These are phyloP conservation scores for Cladosporium cucumerinum DNA, from an alignment of 2,329 filamentous ascomycete species.

Conservation along the genomic window DNA sequence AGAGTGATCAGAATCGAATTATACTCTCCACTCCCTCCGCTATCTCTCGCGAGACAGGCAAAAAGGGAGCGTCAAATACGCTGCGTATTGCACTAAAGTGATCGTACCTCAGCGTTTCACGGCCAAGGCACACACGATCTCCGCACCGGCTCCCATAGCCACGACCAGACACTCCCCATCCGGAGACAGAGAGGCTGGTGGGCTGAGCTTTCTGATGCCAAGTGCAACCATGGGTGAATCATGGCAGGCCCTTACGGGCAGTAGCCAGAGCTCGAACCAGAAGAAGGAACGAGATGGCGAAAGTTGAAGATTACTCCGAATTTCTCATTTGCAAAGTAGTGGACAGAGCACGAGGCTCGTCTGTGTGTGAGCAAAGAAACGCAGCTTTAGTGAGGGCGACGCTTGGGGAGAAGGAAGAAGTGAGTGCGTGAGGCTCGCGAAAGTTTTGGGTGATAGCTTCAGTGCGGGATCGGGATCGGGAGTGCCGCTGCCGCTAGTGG, in stretches of 20 bases:
- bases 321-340: slow-evolving; percentile 80
- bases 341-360: slow-evolving; percentile 33
- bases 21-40: slow-evolving; percentile 50
- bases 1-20: slow-evolving; percentile 94
- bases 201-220: slow-evolving; percentile 85
- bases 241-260: slow-evolving; percentile 86
- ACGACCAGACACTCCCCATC: slow-evolving; percentile 31
- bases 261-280: slow-evolving; percentile 44
- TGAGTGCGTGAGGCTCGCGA: slow-evolving; percentile 40
- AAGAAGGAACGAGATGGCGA: slow-evolving; percentile 19
- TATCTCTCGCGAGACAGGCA: slow-evolving; percentile 20
- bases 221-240: slow-evolving; percentile 71
- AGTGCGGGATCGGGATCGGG: slow-evolving; percentile 5
- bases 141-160: slow-evolving; percentile 90
- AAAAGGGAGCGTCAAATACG: slow-evolving; percentile 53
- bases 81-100: slow-evolving; percentile 97
- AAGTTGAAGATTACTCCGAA: slow-evolving; percentile 91
- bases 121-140: slow-evolving; percentile 68
- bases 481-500: neutral
- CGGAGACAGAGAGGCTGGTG: neutral
- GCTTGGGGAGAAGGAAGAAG: slow-evolving; percentile 55
- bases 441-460: slow-evolving; percentile 4
- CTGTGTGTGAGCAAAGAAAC: slow-evolving; percentile 90
- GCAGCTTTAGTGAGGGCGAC: slow-evolving; percentile 86
- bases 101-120: slow-evolving; percentile 29